Conservation (phyloP, 805 yeast genomes). For the Kuraishia capsulata region DNA sequence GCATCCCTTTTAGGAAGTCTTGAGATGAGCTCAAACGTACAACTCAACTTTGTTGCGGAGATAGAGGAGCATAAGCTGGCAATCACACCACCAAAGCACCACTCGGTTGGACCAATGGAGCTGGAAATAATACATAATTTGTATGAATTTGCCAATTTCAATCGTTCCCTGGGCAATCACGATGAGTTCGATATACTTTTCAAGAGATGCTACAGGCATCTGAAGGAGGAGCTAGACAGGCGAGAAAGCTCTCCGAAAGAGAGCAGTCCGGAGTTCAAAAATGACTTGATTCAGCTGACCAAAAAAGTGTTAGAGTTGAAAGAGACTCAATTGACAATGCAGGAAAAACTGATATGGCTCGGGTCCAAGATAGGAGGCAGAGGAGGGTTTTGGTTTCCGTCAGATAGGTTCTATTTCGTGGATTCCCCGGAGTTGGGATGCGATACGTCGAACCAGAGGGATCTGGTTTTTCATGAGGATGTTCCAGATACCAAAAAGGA, state of each 20-base stretch:
- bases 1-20: no score
- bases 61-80: no score
- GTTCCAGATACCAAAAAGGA: background rate
- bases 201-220: background rate
- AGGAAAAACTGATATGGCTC: conserved; percentile 14
- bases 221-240: background rate
- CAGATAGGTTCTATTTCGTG: conserved; percentile 2
- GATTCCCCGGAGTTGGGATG: conserved; percentile 6
- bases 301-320: background rate
- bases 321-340: conserved; percentile 3
- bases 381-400: background rate
- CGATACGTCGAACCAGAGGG: conserved; percentile 1
- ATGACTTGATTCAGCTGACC: no score
- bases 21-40: no score
- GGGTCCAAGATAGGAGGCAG: conserved; percentile 8
- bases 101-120: background rate
- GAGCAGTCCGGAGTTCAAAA: no score
- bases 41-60: no score
- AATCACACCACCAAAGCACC: background rate
- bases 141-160: background rate
- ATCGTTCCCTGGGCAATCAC: background rate
- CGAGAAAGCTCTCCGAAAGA: background rate
- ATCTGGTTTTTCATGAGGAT: background rate
- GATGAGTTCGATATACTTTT: background rate
- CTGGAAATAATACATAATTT: background rate